Conservation (phyloP, 2,329 filamentous ascomycete species). For the Diaporthe sp. region DNA sequence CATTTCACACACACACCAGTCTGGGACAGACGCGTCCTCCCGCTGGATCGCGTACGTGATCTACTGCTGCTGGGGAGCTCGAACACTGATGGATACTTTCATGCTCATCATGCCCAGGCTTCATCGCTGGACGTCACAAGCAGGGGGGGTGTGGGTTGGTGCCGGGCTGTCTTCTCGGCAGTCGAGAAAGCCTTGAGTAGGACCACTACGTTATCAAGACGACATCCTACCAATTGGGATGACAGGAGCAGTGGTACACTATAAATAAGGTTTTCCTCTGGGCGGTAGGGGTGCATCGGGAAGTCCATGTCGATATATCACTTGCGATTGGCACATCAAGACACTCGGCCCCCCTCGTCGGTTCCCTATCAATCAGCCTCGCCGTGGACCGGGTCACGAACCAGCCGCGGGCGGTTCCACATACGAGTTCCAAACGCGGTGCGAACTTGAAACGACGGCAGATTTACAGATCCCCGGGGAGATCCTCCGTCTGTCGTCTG, state of each 20-base stretch:
- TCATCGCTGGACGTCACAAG: neutral
- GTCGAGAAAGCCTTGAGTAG: neutral
- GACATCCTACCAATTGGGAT: constrained; percentile 3
- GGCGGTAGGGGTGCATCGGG: neutral
- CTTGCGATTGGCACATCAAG: constrained; percentile 24
- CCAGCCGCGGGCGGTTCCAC: neutral
- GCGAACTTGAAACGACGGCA: constrained; percentile 17
- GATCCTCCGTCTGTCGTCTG: constrained; percentile 3
- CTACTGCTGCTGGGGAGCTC: neutral
- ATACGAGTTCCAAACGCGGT: neutral
- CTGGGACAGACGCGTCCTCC: neutral
- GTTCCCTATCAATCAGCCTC: constrained; percentile 11
- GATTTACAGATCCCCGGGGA: constrained; percentile 11
- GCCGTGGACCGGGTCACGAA: neutral
- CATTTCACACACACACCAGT: neutral
- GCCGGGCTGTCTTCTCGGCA: neutral
- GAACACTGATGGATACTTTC: neutral
- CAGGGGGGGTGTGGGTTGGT: neutral
- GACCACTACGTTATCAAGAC: neutral
- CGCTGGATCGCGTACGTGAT: neutral
- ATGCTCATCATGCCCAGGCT: neutral
- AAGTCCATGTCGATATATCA: neutral
- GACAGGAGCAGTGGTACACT: neutral
- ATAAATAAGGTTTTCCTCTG: constrained; percentile 1
- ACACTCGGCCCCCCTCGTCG: neutral